A percentile compares a stretch with the other conserved stretches of the same genome.
These are phyloP conservation scores for Pseudocercospora musae DNA, from an alignment of 2,329 filamentous ascomycete genomes.

Conservation along the genomic window DNA sequence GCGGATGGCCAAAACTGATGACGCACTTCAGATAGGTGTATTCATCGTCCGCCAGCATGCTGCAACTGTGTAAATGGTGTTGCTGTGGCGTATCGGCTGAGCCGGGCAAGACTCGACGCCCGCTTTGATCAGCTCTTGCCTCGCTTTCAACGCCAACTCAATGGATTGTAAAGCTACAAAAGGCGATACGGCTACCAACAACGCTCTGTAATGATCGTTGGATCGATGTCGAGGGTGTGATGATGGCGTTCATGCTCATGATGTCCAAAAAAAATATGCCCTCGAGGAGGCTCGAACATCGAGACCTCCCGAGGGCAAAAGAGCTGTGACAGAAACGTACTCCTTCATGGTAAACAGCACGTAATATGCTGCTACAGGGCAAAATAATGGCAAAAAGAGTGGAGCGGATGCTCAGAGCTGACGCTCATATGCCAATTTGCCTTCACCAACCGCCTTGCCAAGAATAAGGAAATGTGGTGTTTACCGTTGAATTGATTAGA, in stretches of 20 bases:
- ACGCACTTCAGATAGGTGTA: background rate
- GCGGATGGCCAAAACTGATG: background rate
- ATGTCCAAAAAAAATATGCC: background rate
- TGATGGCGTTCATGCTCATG: background rate
- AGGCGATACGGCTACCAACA: background rate
- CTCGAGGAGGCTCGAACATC: background rate
- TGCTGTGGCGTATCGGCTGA: background rate
- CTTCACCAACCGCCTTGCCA: background rate
- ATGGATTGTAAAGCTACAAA: background rate
- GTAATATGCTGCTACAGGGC: background rate
- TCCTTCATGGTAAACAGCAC: background rate
- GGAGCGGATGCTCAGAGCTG: background rate
- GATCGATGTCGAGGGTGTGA: background rate
- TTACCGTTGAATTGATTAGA: background rate
- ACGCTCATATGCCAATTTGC: background rate
- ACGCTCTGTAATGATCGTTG: background rate
- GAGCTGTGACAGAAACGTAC: background rate
- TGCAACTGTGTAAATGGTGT: background rate
- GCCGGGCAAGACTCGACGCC: background rate
- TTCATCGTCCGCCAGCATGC: background rate
- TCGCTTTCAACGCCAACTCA: background rate
- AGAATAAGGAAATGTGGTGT: background rate
- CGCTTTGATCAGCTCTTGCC: background rate
- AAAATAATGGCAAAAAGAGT: background rate
- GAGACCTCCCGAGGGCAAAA: background rate